Conservation (phyloP, 2,329 filamentous ascomycete genomes). For the Raffaelea arxii region DNA sequence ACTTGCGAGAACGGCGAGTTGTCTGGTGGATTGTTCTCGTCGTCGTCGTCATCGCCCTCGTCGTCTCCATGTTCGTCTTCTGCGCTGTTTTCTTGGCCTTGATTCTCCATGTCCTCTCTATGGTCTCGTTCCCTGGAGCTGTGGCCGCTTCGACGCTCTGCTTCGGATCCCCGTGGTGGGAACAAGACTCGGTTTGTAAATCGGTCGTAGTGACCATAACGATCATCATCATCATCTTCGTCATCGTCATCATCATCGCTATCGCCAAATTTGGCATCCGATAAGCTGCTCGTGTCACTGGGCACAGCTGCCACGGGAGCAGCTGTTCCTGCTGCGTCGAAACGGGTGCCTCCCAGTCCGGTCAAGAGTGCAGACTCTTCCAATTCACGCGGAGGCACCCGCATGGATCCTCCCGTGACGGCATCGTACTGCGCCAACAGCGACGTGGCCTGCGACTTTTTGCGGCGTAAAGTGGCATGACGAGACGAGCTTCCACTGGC, state of each 20-base stretch:
- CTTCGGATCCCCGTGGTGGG: no score
- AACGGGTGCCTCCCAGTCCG: slow-evolving; percentile 32
- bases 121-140: no score
- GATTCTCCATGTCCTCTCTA: no score
- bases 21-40: slow-evolving; percentile 36
- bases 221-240: neutral
- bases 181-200: no score
- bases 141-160: no score
- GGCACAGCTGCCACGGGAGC: slow-evolving; percentile 37
- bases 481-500: slow-evolving; percentile 2
- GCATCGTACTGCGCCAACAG: slow-evolving; percentile 11
- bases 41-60: neutral
- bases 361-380: slow-evolving; percentile 41
- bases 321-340: slow-evolving; percentile 32
- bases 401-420: slow-evolving; percentile 14
- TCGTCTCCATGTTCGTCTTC: neutral
- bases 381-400: slow-evolving; percentile 34
- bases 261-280: neutral
- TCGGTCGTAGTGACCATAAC: no score
- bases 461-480: slow-evolving; percentile 8
- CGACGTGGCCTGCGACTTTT: slow-evolving; percentile 9
- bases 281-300: slow-evolving; percentile 19
- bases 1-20: slow-evolving; percentile 73
- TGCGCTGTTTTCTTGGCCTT: no score
- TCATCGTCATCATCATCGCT: neutral